Evolutionary conservation across 2,329 filamentous ascomycete genomes (phyloP).

Genomic region (Seiridium unicorne): DNA sequence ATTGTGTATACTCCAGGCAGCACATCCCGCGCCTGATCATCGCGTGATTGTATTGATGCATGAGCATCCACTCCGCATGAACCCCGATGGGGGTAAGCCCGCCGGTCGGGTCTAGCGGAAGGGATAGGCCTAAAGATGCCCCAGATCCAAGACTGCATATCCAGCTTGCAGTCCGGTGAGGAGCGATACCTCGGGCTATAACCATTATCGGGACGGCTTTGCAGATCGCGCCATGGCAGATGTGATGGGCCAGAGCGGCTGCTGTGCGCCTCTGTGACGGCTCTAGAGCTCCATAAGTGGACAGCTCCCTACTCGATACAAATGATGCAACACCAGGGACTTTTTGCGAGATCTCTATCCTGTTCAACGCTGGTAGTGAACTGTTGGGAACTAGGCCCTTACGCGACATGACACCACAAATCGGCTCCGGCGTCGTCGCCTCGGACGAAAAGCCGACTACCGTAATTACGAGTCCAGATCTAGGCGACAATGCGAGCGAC

Average conservation of each 20-base stretch:
- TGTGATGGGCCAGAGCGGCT: neutral
- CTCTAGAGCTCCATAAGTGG: neutral
- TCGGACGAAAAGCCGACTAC: conserved; percentile 3
- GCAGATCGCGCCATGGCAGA: neutral
- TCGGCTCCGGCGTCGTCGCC: neutral
- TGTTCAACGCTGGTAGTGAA: too few relatives aligned
- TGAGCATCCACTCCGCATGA: neutral
- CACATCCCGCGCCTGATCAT: neutral
- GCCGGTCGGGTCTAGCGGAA: neutral
- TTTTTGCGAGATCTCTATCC: neutral
- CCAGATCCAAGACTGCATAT: neutral
- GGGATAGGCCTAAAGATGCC: neutral
- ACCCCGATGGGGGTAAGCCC: neutral
- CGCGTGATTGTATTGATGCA: neutral
- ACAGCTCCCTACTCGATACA: neutral
- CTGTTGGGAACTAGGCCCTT: too few relatives aligned
- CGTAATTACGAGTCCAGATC: neutral
- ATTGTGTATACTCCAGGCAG: neutral
- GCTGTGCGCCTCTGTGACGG: neutral
- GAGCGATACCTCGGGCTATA: neutral
- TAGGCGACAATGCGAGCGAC: neutral
- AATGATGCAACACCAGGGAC: neutral
- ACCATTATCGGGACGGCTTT: neutral
- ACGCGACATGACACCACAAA: neutral
- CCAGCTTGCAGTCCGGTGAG: neutral